phyloP scores from a whole-genome alignment of 148 eudicot species.

The Persicaria maculosa region DNA sequence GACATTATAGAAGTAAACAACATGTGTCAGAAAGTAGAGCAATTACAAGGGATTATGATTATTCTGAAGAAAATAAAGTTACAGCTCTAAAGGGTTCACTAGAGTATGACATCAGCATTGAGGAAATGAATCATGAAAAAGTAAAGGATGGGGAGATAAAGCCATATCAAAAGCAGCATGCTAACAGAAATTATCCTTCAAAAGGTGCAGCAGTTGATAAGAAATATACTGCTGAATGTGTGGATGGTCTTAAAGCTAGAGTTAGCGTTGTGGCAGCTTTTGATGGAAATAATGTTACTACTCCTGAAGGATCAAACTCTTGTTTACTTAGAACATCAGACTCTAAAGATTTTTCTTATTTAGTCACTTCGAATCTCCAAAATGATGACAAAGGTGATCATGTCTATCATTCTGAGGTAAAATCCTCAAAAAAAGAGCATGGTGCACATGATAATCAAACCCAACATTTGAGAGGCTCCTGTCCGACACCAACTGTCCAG shows the following conservation, averaged over 20 bases:
- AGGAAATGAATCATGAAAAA: constrained; percentile 18
- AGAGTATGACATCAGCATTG: constrained; percentile 7
- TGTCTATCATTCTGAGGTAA: constrained; percentile 26
- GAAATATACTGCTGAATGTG: constrained; percentile 17
- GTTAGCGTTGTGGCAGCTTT: constrained; percentile 20
- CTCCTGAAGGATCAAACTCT: constrained; percentile 17
- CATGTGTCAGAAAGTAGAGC: constrained; percentile 23
- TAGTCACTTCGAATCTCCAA: constrained; percentile 23
- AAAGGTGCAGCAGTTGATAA: constrained; percentile 18
- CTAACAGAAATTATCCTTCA: constrained; percentile 18
- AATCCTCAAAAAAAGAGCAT: constrained; percentile 18
- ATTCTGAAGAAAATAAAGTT: constrained; percentile 26
- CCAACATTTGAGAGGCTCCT: constrained; percentile 17
- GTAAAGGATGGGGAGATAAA: constrained; percentile 25
- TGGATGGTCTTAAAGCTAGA: constrained; percentile 17
- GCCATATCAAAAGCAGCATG: constrained; percentile 22
- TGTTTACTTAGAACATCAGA: constrained; percentile 20
- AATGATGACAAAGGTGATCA: constrained; percentile 19
- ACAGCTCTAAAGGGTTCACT: constrained; percentile 15
- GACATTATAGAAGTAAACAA: constrained; percentile 39
- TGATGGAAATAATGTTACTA: constrained; percentile 22
- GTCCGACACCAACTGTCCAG: constrained; percentile 17
- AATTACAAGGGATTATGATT: constrained; percentile 28
- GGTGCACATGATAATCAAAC: constrained; percentile 22
- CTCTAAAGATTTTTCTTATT: constrained; percentile 22